Conservation (phyloP, 495 filamentous ascomycete species). For the Evansstolkia leycettana region DNA sequence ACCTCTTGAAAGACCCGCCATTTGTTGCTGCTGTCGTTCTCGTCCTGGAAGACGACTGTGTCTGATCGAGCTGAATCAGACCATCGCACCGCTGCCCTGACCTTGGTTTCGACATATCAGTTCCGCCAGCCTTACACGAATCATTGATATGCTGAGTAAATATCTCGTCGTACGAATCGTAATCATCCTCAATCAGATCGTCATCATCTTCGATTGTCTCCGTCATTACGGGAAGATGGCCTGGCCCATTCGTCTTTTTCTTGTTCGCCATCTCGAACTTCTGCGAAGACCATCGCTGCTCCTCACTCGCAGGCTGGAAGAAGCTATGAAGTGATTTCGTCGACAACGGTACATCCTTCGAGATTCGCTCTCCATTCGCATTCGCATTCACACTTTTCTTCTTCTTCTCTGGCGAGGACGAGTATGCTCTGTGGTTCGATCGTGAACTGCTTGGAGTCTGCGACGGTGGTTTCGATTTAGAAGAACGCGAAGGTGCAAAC, state of each 20-base stretch:
- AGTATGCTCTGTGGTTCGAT: neutral
- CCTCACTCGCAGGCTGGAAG: slow-evolving; percentile 10
- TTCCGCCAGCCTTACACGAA: neutral
- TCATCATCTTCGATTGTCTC: slow-evolving; percentile 17
- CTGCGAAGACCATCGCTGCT: slow-evolving; percentile 22
- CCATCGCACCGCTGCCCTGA: too few species aligned
- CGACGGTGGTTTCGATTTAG: slow-evolving; percentile 6
- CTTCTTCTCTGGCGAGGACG: slow-evolving; percentile 11
- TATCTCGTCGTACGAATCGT: slow-evolving; percentile 36
- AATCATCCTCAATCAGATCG: slow-evolving; percentile 39
- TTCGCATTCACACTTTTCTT: too few species aligned
- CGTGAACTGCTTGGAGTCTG: slow-evolving; percentile 4
- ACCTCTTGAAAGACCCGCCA: too few species aligned
- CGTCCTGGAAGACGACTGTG: too few species aligned
- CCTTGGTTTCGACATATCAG: neutral
- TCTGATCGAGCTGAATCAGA: too few species aligned
- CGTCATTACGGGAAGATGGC: too few species aligned
- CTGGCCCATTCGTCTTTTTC: too few species aligned
- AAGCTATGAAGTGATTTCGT: slow-evolving; percentile 7
- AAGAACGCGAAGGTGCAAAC: neutral
- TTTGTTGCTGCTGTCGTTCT: slow-evolving; percentile 2
- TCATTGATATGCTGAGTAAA: slow-evolving; percentile 14
- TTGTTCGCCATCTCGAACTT: too few species aligned
- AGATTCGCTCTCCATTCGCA: slow-evolving; percentile 2
- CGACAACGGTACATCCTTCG: slow-evolving; percentile 1